Base-by-base conservation (phyloP, 495 filamentous ascomycete species). In the Clavariopsis aquatica region DNA sequence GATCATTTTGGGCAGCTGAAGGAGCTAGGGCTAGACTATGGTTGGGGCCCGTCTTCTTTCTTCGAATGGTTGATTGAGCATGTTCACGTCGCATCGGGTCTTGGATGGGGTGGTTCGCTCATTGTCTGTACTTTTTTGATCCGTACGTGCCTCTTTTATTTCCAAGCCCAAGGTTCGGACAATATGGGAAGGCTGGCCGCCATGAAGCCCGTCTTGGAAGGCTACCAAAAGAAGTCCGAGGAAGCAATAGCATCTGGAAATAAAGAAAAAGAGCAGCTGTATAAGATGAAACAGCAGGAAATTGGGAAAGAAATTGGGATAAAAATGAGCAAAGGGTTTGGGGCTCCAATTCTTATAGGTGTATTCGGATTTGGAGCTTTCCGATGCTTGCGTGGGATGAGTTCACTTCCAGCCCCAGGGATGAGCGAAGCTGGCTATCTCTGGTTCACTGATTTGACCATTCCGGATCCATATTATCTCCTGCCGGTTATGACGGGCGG, bases 31-130 rank as follows among this genome's bases (percentile, higher is more conserved):
- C 76, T 98, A 22, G 91, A 96, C 65, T 97, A 85, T 70, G 91
- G 92, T 70, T 92, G 79, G 79, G 93, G 94, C 23, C 81, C 87
- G 1, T 88, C 90, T 0, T 71, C 85, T 0, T 61, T 83, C 10
- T 82, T 94, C 57, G 80, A 97, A 79, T 90, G 77, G 77, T 2
- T 86, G 8, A 76, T 97, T 29, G 94, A 98, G 77, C 86, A 93
- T 71, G 71, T 94, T 52, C 90, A 97, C 76, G 75, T 96, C 57
- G 86, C 79, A 70, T 71, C 73, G 1, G 91, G 85, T 10, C 73
- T 89, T 54, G 89, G 90, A 1, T 97, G 93, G 94, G 91, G 90
- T 86, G 84, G 76, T 7, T 85, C 89, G 60, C 87, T 97, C 56
- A 70, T 85, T 13, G 69, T 82, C 7, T 80, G 86, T 0, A 85